These are phyloP conservation scores for Stephanodiscus minutulus DNA, from an alignment of 108 stramenopile genomes.

Conservation along the genomic window DNA sequence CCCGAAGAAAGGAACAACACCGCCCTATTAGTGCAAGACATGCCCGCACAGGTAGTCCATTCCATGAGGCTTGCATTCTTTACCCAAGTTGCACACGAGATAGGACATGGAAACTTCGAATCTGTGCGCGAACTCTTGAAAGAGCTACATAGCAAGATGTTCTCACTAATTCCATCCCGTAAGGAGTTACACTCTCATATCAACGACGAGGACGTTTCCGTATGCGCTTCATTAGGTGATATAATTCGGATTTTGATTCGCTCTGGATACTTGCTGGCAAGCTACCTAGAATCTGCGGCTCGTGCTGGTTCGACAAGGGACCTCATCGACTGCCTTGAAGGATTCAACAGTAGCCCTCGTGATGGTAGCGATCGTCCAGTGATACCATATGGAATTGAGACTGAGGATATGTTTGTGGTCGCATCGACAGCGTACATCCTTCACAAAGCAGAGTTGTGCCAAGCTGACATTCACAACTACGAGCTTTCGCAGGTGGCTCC, in stretches of 20 bases:
- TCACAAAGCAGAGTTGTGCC: conserved; percentile 59
- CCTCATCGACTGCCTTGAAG: conserved; percentile 33
- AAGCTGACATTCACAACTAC: conserved; percentile 50
- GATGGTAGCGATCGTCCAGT: not conserved
- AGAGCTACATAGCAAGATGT: conserved; percentile 49
- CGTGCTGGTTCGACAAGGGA: conserved; percentile 50
- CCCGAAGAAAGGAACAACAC: not conserved
- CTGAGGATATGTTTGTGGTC: conserved; percentile 40
- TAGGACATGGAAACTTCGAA: conserved; percentile 26
- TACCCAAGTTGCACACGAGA: conserved; percentile 22
- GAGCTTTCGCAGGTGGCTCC: conserved; percentile 43
- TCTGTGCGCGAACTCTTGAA: conserved; percentile 39
- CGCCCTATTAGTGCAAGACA: not conserved
- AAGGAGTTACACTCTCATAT: conserved; percentile 59
- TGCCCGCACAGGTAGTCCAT: conserved; percentile 20
- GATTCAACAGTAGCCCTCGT: conserved; percentile 2
- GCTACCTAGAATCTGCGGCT: conserved; percentile 55
- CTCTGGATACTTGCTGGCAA: conserved; percentile 37
- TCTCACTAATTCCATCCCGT: conserved; percentile 61
- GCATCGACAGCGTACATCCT: conserved; percentile 52
- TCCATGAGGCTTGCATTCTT: conserved; percentile 56
- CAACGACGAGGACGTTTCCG: conserved; percentile 34
- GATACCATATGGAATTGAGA: conserved; percentile 28
- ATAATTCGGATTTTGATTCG: conserved; percentile 34
- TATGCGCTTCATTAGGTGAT: conserved; percentile 10